Evolutionary conservation across 2,329 filamentous ascomycete species (phyloP).

Genomic region (Ophiostoma sp.): DNA sequence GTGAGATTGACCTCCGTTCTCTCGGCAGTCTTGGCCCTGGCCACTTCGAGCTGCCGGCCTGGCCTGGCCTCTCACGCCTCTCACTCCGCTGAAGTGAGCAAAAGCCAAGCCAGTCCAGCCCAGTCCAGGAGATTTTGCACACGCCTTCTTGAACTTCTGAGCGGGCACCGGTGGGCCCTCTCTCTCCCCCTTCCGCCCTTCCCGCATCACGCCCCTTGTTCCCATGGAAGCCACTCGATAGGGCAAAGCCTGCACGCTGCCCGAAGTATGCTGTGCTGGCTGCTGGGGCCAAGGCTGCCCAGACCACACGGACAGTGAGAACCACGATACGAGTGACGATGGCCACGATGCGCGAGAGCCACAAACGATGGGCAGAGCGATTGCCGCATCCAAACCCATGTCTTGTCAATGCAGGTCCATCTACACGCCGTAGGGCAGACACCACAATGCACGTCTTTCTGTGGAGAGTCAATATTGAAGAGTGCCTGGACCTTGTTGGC

Average conservation of each 20-base stretch:
- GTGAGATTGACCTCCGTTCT: background rate
- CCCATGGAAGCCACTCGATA: background rate
- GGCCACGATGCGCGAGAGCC: background rate
- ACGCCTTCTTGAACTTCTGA: background rate
- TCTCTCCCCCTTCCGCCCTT: background rate
- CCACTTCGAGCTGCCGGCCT: background rate
- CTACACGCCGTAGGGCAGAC: background rate
- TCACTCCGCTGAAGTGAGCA: background rate
- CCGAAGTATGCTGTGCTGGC: background rate
- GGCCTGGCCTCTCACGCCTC: background rate
- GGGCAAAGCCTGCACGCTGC: background rate
- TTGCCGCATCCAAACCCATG: background rate
- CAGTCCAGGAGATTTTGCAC: background rate
- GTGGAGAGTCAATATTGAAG: background rate
- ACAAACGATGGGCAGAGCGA: constrained; percentile 2
- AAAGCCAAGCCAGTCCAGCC: background rate
- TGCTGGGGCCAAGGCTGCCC: background rate
- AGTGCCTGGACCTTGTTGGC: background rate
- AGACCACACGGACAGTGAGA: constrained; percentile 1
- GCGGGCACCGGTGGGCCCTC: background rate
- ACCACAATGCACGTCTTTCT: background rate
- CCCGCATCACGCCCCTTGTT: background rate
- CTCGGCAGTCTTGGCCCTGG: constrained; percentile 17
- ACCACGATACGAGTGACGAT: background rate
- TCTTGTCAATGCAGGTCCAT: background rate